Conservation (phyloP, 108 stramenopile genomes). For the Skeletonema potamos region DNA sequence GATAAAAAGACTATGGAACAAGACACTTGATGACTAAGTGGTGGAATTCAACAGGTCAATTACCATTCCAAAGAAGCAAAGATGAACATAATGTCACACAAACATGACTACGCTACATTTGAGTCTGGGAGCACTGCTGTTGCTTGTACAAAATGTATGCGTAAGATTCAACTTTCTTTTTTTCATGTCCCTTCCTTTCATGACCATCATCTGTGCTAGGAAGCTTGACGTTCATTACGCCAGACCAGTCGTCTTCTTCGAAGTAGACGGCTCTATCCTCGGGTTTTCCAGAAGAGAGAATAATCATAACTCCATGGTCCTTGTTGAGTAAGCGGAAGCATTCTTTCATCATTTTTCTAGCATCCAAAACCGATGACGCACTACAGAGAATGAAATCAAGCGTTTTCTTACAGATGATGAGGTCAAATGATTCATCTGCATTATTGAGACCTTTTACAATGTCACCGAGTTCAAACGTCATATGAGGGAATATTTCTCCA, state of each 20-base stretch:
- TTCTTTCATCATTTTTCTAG: conserved; percentile 51
- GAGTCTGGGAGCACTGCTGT: background rate
- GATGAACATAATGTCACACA: background rate
- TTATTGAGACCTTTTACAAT: conserved; percentile 66
- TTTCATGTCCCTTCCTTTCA: conserved; percentile 37
- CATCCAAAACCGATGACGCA: conserved; percentile 46
- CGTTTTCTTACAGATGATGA: conserved; percentile 82
- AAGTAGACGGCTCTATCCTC: conserved; percentile 75
- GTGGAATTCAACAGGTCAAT: conserved; percentile 12
- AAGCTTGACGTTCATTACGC: conserved; percentile 40
- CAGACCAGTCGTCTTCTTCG: conserved; percentile 59
- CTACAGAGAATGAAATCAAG: conserved; percentile 76
- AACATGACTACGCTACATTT: background rate
- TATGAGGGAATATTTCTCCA: conserved; percentile 3
- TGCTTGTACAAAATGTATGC: conserved; percentile 51
- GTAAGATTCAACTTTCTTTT: conserved; percentile 29
- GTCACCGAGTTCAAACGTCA: conserved; percentile 73
- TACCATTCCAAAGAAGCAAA: background rate
- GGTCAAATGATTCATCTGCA: conserved; percentile 70
- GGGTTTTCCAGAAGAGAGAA: conserved; percentile 68
- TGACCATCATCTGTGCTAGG: conserved; percentile 9
- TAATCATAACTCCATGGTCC: conserved; percentile 68
- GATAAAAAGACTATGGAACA: conserved; percentile 25
- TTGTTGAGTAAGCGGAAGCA: conserved; percentile 59
- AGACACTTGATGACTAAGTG: background rate